These are phyloP conservation scores for Yamadazyma philogaea DNA, from an alignment of 805 yeast genomes.

Conservation along the genomic window DNA sequence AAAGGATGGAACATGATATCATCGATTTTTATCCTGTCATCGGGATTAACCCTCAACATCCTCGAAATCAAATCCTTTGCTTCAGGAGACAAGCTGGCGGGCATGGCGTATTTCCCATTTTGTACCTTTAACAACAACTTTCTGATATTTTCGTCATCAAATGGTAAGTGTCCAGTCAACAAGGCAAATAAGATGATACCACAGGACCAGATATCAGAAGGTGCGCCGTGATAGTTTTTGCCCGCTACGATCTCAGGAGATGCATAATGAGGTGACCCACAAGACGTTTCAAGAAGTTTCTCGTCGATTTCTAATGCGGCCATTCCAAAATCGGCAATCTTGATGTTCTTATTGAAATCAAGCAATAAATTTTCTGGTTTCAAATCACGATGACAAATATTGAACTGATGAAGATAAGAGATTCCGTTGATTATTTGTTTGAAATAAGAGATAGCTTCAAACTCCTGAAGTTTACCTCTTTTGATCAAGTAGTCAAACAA, in stretches of 20 bases:
- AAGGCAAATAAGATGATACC: conserved; percentile 93
- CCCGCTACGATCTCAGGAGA: conserved; percentile 98
- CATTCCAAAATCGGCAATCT: conserved; percentile 99
- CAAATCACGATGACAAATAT: conserved; percentile 84
- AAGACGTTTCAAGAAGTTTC: conserved; percentile 83
- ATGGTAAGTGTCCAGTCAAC: conserved; percentile 91
- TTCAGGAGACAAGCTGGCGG: conserved; percentile 70
- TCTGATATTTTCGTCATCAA: conserved; percentile 94
- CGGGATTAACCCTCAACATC: conserved; percentile 83
- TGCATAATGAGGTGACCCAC: conserved; percentile 98
- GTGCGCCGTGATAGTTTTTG: conserved; percentile 91
- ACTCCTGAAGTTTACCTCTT: conserved; percentile 82
- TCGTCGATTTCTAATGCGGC: conserved; percentile 90
- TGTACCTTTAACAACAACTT: conserved; percentile 86
- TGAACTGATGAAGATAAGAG: conserved; percentile 78
- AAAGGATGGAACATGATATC: conserved; percentile 81
- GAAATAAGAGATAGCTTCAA: conserved; percentile 87
- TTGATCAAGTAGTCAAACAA: conserved; percentile 87
- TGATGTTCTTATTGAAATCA: conserved; percentile 83
- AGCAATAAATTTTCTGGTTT: conserved; percentile 78
- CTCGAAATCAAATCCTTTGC: conserved; percentile 81
- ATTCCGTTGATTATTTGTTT: conserved; percentile 82
- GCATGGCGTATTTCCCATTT: conserved; percentile 82
- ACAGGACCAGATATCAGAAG: conserved; percentile 97
- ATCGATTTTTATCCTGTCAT: conserved; percentile 70